Base-by-base conservation (phyloP, 73 alveolate species). In the Paramecium tetraurelia region DNA sequence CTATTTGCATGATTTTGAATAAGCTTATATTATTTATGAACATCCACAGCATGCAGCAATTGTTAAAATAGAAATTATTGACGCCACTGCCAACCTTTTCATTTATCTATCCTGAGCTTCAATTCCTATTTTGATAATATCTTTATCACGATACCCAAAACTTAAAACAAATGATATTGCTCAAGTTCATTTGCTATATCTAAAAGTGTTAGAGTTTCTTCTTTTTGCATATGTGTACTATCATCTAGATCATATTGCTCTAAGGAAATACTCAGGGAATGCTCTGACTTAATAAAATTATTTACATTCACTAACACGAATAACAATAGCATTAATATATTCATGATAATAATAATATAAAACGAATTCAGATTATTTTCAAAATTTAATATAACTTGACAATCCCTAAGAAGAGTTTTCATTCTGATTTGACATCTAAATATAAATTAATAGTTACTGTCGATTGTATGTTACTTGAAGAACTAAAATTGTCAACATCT, bases 41-140 rank as follows among this genome's bases (percentile, higher is more conserved):
- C 90, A 80, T 24, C 46, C 90, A 46, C 90, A 80, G 57, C 90
- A 80, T 12, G 33, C 41, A 21, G 90, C 70, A 44, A 80, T 80
- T n/a, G 57, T 40, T 46, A 80, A 44, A 44, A 80, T 80, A 3
- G 90, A 80, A 20, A 80, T 44, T 20, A 80, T 80, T 21, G 90
- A 80, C 4, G 90, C 90, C 46, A 46, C 90, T 9, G 90, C 90
- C 21, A 48, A 14, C 29, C 90, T 40, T 41, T 80, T 80, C 43
- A 44, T 44, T 41, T 80, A 43, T 21, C 46, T 22, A 44, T 80
- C 90, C 18, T 80, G 24, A 41, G 76, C 57, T 7, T 80, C 90
- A 31, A 72, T 72, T 21, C 86, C 86, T 72, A 29, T 1, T 63
- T 11, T 27, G 2, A 27, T 63, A 10, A 63, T 53, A 53, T 7